Evolutionary conservation across 73 alveolate genomes (phyloP).

Genomic region (Breviolum minutum): DNA sequence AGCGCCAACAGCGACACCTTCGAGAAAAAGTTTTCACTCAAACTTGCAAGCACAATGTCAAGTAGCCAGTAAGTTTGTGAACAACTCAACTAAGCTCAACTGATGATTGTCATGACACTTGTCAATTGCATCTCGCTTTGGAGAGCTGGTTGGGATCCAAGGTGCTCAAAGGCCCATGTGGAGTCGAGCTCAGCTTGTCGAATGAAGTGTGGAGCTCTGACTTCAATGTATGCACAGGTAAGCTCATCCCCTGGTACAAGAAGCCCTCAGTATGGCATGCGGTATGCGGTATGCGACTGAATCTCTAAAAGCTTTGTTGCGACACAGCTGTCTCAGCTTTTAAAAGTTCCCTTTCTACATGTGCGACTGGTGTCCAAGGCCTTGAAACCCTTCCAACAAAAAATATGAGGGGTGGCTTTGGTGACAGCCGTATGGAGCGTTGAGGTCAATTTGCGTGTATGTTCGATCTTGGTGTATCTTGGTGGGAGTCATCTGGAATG

Average conservation of each 20-base stretch:
- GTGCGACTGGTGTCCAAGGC: neutral
- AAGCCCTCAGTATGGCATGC: slow-evolving; percentile 2
- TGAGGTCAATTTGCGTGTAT: neutral
- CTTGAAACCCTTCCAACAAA: neutral
- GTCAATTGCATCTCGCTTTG: too few species aligned
- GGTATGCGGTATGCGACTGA: too few species aligned
- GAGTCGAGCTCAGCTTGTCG: slow-evolving; percentile 64
- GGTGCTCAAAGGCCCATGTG: slow-evolving; percentile 69
- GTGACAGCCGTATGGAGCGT: neutral
- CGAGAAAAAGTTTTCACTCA: neutral
- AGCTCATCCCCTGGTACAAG: slow-evolving; percentile 29
- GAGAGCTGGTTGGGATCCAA: neutral
- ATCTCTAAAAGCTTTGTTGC: too few species aligned
- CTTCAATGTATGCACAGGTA: slow-evolving; percentile 52
- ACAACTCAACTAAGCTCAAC: too few species aligned
- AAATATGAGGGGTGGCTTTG: too few species aligned
- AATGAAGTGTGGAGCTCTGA: slow-evolving; percentile 31
- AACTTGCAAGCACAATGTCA: neutral
- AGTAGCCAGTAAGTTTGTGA: neutral
- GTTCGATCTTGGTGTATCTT: too few species aligned
- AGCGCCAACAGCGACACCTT: slow-evolving; percentile 85
- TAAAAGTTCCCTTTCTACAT: too few species aligned
- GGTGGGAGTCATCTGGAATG: too few species aligned
- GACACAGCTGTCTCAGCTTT: too few species aligned
- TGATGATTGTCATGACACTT: too few species aligned